phyloP scores from a whole-genome alignment of 73 alveolate genomes.

The Tetrahymena borealis region DNA sequence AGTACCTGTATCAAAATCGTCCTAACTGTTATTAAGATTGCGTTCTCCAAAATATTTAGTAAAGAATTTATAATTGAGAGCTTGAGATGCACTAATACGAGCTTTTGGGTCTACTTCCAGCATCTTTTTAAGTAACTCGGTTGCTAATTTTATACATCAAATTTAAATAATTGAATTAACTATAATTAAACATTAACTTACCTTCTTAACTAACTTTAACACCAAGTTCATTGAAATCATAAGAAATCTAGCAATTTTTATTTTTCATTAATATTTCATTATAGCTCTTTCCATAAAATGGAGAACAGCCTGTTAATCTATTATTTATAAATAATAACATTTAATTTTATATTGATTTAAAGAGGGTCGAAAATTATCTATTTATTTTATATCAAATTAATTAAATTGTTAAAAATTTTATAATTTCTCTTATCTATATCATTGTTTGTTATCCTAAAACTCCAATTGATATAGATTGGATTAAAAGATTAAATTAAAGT shows the following conservation, averaged over 20 bases:
- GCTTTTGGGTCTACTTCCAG: conserved; percentile 31
- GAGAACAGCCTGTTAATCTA: not conserved
- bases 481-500: not conserved
- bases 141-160: not conserved
- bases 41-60: not conserved
- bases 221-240: not conserved
- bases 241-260: not conserved
- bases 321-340: not conserved
- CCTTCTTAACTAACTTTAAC: not conserved
- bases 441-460: too few relatives aligned
- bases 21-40: not conserved
- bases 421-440: too few relatives aligned
- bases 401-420: too few relatives aligned
- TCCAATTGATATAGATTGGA: too few relatives aligned
- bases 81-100: conserved; percentile 28
- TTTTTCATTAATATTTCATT: not conserved
- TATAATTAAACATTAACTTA: not conserved
- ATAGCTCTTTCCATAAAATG: not conserved
- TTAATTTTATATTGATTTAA: too few relatives aligned
- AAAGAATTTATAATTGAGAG: conserved; percentile 7
- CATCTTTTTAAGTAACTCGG: conserved; percentile 32
- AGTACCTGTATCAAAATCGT: not conserved
- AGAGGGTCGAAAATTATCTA: too few relatives aligned
- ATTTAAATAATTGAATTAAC: not conserved
- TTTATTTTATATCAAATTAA: too few relatives aligned